These are phyloP conservation scores for Yamadazyma blattariae DNA, from an alignment of 1,139 yeast genomes.

Conservation along the genomic window DNA sequence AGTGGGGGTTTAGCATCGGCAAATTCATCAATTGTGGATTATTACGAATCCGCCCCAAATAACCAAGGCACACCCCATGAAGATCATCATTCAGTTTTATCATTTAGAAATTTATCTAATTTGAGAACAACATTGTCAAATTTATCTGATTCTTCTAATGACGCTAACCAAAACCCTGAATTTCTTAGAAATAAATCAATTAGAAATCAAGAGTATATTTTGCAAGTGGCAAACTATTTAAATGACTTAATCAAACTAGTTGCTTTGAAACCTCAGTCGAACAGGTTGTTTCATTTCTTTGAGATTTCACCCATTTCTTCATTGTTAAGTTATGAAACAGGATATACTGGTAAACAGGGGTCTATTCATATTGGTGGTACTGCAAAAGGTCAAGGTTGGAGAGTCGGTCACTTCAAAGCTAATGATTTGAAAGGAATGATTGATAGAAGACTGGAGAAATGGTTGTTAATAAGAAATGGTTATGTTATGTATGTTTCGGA, in stretches of 20 bases:
- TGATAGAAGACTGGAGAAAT: constrained; percentile 83
- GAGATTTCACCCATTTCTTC: constrained; percentile 90
- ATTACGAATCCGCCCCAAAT: background rate
- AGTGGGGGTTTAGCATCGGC: background rate
- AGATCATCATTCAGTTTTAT: constrained; percentile 13
- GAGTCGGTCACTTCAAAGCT: constrained; percentile 84
- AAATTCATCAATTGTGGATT: background rate
- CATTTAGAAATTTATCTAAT: constrained; percentile 20
- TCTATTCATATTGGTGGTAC: constrained; percentile 74
- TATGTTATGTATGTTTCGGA: constrained; percentile 85
- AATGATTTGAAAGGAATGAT: constrained; percentile 83
- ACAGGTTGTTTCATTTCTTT: constrained; percentile 77
- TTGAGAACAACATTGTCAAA: constrained; percentile 32
- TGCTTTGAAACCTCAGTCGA: constrained; percentile 76
- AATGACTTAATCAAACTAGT: constrained; percentile 56
- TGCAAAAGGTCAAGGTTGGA: constrained; percentile 91
- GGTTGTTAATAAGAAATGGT: constrained; percentile 85
- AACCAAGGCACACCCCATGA: background rate
- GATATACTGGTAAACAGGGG: constrained; percentile 88
- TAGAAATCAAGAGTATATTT: constrained; percentile 37
- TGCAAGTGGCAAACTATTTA: constrained; percentile 59
- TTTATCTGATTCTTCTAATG: constrained; percentile 23
- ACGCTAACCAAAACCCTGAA: constrained; percentile 29
- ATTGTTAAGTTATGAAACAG: constrained; percentile 76
- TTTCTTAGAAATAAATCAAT: constrained; percentile 19